Conservation (phyloP, 495 filamentous ascomycete species). For the Parmelia sp. region DNA sequence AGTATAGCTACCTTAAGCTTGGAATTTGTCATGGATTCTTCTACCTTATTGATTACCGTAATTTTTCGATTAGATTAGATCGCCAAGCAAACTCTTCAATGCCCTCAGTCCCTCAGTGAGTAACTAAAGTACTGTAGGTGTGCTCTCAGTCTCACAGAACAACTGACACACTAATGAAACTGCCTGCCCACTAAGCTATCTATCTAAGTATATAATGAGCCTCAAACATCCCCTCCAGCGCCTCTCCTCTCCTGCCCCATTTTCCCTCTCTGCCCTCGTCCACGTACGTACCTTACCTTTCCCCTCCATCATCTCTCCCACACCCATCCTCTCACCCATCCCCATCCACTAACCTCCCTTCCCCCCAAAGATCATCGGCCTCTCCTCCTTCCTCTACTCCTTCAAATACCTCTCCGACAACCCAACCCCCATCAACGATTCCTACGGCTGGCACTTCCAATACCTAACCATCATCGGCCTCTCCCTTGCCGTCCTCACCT, state of each 20-base stretch:
- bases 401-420: slow-evolving; percentile 27
- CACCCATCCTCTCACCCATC: too few species aligned
- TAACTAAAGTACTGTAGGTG: too few species aligned
- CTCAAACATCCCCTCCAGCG: slow-evolving; percentile 65
- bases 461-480: slow-evolving; percentile 82
- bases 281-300: slow-evolving; percentile 47
- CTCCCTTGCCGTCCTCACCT: slow-evolving; percentile 60
- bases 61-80: too few species aligned
- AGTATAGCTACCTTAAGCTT: too few species aligned
- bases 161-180: too few species aligned
- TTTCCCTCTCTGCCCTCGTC: slow-evolving; percentile 59
- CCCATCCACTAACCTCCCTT: not conserved
- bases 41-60: too few species aligned
- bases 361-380: slow-evolving; percentile 47
- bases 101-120: too few species aligned
- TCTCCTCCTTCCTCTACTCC: slow-evolving; percentile 34
- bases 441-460: slow-evolving; percentile 80
- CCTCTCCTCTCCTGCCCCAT: slow-evolving; percentile 56
- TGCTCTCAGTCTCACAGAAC: too few species aligned
- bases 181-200: not conserved
- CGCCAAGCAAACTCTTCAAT: too few species aligned
- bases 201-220: not conserved
- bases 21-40: too few species aligned
- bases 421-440: slow-evolving; percentile 39
- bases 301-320: not conserved